Conservation (phyloP, 306 rosid genomes). For the Acacia confusa region DNA sequence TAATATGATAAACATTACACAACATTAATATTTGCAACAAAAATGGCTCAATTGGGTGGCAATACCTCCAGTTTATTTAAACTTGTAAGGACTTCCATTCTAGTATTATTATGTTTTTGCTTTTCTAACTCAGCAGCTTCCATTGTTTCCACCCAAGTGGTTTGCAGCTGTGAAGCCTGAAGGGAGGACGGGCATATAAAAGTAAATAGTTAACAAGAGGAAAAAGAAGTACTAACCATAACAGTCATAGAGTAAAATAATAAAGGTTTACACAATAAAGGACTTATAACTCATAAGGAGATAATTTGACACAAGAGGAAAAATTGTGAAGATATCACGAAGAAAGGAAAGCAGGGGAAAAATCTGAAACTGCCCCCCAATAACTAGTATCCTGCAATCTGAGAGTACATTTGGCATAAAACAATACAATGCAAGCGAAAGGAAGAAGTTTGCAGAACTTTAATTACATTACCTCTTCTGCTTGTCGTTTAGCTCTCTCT, state of each 20-base stretch:
- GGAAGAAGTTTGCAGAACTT: slow-evolving; percentile 6
- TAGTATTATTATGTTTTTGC: slow-evolving; percentile 89
- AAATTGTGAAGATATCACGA: background rate
- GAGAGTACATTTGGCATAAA: slow-evolving; percentile 11
- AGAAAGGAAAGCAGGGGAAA: slow-evolving; percentile 14
- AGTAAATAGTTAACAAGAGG: slow-evolving; percentile 14
- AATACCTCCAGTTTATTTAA: slow-evolving; percentile 88
- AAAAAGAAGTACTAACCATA: slow-evolving; percentile 12
- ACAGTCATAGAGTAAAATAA: slow-evolving; percentile 10
- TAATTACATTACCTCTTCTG: slow-evolving; percentile 68
- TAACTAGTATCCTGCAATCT: slow-evolving; percentile 8
- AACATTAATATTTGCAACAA: background rate
- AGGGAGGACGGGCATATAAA: slow-evolving; percentile 20
- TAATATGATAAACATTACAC: background rate
- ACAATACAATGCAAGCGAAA: slow-evolving; percentile 10
- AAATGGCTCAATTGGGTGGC: slow-evolving; percentile 20
- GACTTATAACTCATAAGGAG: slow-evolving; percentile 12
- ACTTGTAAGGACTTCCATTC: slow-evolving; percentile 78
- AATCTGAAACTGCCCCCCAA: slow-evolving; percentile 6
- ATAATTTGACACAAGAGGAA: background rate
- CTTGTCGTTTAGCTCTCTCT: slow-evolving; percentile 86
- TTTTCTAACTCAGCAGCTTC: slow-evolving; percentile 95
- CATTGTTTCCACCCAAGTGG: slow-evolving; percentile 89
- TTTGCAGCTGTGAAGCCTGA: slow-evolving; percentile 93
- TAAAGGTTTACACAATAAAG: background rate